phyloP scores from a whole-genome alignment of 108 stramenopile genomes.

The Aurantiochytrium sp. region DNA sequence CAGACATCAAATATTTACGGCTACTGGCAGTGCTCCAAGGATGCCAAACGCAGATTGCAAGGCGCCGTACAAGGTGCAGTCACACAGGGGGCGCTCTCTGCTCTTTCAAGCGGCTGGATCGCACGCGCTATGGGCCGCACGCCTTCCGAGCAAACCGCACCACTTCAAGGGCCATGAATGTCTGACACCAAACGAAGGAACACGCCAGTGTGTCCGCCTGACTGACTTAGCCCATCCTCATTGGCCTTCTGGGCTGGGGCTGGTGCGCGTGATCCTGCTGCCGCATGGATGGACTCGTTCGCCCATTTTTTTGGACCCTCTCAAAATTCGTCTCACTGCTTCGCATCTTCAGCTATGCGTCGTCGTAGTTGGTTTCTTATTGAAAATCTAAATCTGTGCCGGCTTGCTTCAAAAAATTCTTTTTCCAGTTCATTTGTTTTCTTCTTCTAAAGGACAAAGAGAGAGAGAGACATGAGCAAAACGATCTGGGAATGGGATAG shows the following conservation, averaged over 20 bases:
- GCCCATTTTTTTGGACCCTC: too few relatives aligned
- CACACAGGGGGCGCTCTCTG: background rate
- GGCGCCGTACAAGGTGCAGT: background rate
- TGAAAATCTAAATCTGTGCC: too few relatives aligned
- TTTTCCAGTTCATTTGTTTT: background rate
- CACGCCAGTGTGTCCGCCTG: background rate
- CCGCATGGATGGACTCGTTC: too few relatives aligned
- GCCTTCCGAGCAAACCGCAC: background rate
- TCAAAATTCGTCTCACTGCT: too few relatives aligned
- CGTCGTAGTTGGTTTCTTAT: too few relatives aligned
- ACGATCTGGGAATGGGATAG: too few relatives aligned
- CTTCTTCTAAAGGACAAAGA: background rate
- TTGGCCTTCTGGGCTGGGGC: too few relatives aligned
- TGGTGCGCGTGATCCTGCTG: too few relatives aligned
- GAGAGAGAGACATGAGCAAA: background rate
- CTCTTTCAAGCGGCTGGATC: background rate
- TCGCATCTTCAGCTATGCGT: too few relatives aligned
- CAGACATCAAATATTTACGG: conserved; percentile 49
- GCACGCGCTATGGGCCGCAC: background rate
- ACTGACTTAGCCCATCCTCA: background rate
- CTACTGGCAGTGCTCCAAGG: conserved; percentile 45
- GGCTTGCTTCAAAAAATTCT: background rate
- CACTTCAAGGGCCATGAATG: background rate
- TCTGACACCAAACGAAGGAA: background rate
- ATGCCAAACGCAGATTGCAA: background rate